These are phyloP conservation scores for Steccherinum ochraceum DNA, from an alignment of 768 basidiomycete species.

Conservation along the genomic window DNA sequence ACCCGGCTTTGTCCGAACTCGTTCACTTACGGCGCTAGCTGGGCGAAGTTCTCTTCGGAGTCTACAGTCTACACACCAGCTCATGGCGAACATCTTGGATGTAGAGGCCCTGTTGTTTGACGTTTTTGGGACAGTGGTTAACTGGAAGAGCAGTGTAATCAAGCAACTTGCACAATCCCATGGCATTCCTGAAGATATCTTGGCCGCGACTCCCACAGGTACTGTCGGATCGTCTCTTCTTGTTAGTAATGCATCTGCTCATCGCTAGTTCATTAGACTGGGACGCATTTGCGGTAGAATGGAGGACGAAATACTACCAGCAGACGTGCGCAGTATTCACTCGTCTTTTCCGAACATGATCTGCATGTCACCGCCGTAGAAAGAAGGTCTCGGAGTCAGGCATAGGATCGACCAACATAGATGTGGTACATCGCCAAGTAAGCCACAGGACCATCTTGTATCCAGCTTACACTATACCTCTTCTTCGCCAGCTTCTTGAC, in stretches of 20 bases:
- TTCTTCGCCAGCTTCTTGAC: constrained; percentile 62
- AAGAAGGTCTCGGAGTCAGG: constrained; percentile 38
- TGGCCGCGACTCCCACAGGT: no score
- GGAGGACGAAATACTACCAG: constrained; percentile 46
- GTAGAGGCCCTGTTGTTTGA: constrained; percentile 25
- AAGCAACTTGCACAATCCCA: constrained; percentile 6
- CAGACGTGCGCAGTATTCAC: constrained; percentile 32
- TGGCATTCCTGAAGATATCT: constrained; percentile 1
- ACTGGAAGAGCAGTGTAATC: constrained; percentile 22
- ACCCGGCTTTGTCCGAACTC: no score
- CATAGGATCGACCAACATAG: constrained; percentile 43
- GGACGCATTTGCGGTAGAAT: constrained; percentile 46
- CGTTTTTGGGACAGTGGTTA: constrained; percentile 26
- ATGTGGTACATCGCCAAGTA: constrained; percentile 51
- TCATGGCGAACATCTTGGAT: no score
- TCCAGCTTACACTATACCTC: no score
- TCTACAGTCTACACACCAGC: no score
- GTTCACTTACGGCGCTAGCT: no score
- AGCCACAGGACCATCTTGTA: background rate
- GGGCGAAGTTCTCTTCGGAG: no score
- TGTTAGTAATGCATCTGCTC: no score
- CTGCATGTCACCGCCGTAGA: no score
- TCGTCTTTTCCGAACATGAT: no score
- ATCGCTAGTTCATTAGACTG: constrained; percentile 32
- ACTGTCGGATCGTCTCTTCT: no score